Evolutionary conservation across 148 eudicot species (phyloP), one percentile per base, ranked within the genome.

Genomic region (Dianthus caryophyllus): DNA sequence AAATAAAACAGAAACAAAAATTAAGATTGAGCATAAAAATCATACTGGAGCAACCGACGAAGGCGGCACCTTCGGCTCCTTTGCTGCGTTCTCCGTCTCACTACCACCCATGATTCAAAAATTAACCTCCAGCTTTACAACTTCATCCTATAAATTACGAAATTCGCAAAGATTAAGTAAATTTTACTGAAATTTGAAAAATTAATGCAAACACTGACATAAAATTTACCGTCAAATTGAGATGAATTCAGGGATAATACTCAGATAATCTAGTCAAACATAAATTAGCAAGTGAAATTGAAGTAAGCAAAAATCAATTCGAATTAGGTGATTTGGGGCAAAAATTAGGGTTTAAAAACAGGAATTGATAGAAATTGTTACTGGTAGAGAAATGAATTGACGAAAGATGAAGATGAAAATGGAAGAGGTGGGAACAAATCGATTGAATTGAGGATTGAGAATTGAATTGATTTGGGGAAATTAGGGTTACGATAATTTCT

Each of bases 21-120:
- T 58, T 66, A 57, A 59, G 18, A 60, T 44, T 71, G 7, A 53
- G 39, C 25, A 65, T 17, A 16, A 25, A 31, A 50, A 52, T 41
- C 74, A 76, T 48, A 76, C 72, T 36, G 69, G 78, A 21, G 59
- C 62, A 75, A 77, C 61, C 15, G 47, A 18, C 73, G 85, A 88
- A 82, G 73, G 75, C 22, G 89, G 83, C 31, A 87, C 78, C 73
- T 86, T 91, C 8, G 88, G 71, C 74, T 91, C 96, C 68, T 93
- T 90, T 9, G 82, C 64, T 61, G 85, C 71, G 71, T 90, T 88
- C 60, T 95, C 99, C 71, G 84, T 85, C 75, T 95, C 99, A 77
- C 84, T 85, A 70, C 91, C 81, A 62, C 90, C 96, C 99, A 90
- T 95, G 52, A 73, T 70, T 75, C 74, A 74, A 43, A 57, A 18